These are phyloP conservation scores for Aspergillus cavernicola DNA, from an alignment of 495 filamentous ascomycete genomes.

Conservation along the genomic window DNA sequence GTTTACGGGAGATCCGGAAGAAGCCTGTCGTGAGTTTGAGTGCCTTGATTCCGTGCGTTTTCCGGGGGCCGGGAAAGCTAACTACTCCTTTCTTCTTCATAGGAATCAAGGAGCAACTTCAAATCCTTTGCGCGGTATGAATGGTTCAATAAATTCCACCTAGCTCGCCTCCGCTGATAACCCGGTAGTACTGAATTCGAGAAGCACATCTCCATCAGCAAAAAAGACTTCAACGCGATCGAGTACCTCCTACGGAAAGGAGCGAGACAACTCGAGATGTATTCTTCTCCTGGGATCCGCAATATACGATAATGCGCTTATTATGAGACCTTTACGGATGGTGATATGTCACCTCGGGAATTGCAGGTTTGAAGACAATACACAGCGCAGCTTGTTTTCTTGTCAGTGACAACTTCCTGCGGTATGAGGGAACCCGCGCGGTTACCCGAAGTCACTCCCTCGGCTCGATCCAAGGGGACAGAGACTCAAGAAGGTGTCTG, in stretches of 20 bases:
- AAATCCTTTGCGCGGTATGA: slow-evolving; percentile 52
- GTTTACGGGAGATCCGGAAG: slow-evolving; percentile 71
- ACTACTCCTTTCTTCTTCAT: slow-evolving; percentile 13
- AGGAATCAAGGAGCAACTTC: slow-evolving; percentile 55
- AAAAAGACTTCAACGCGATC: slow-evolving; percentile 83
- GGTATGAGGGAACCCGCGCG: too few species aligned
- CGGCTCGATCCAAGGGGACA: too few species aligned
- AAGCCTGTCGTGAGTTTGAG: slow-evolving; percentile 77
- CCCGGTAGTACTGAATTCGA: slow-evolving; percentile 67
- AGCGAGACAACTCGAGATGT: slow-evolving; percentile 78
- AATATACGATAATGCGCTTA: slow-evolving; percentile 61
- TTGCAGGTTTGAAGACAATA: neutral
- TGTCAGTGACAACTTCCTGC: too few species aligned
- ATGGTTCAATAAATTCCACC: neutral
- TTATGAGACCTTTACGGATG: neutral
- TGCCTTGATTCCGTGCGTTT: neutral
- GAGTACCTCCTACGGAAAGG: slow-evolving; percentile 88
- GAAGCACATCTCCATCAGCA: slow-evolving; percentile 65
- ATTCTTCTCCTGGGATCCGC: slow-evolving; percentile 75
- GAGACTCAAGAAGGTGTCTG: too few species aligned
- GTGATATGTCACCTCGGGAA: neutral
- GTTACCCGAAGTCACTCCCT: too few species aligned
- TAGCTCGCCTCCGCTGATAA: neutral
- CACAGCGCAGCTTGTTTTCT: neutral
- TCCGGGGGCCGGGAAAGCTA: neutral